Evolutionary conservation across 2,329 filamentous ascomycete species (phyloP), one percentile per base, ranked within the genome.

Genomic region (Cladophialophora carrionii): DNA sequence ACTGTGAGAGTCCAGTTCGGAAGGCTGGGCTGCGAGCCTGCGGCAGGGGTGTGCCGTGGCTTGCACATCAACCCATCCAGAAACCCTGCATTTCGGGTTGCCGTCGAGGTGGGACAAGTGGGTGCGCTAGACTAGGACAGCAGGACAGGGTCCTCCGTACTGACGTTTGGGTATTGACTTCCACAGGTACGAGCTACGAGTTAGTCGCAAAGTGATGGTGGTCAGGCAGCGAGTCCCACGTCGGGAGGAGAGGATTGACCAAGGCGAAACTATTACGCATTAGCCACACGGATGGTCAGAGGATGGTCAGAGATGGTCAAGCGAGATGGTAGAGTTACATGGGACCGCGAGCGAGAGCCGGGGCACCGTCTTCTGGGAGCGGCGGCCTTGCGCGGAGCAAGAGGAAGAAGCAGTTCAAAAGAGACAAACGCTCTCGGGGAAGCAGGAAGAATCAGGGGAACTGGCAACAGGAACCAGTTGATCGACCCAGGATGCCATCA

Each of bases 291-390:
- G 24, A 26, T 49, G 56, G 56, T 14, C 6, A 29, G 26, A 3
- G 26, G 26, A 29, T 29, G 26, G 3, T 6, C 26, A 29, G 26
- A 29, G 26, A 29, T 29, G 26, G 12, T 31, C 55, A 58, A 63
- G 61, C 55, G 61, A 57, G 48, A 62, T 57, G 61, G 53, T 37
- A 62, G 61, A 41, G 61, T 57, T 62, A 53, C 61, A 56, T 53
- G n/a, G 37, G 20, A 22, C 29, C 2, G 12, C 17, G 22, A 31
- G 29, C 26, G 51, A 54, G 24, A 26, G 22, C 17, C 12, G 48
- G 22, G 52, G 32, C 58, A 59, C 22, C 14, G 57, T 26, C 46
- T 48, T 26, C 34, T 22, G 12, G 20, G 31, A 55, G 14, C 26
- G 29, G 26, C 17, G 22, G 37, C 37, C 37, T n/a, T 17, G 17